Base-by-base conservation (phyloP, 1,284 basidiomycete genomes). In the Anthracocystis setariae region DNA sequence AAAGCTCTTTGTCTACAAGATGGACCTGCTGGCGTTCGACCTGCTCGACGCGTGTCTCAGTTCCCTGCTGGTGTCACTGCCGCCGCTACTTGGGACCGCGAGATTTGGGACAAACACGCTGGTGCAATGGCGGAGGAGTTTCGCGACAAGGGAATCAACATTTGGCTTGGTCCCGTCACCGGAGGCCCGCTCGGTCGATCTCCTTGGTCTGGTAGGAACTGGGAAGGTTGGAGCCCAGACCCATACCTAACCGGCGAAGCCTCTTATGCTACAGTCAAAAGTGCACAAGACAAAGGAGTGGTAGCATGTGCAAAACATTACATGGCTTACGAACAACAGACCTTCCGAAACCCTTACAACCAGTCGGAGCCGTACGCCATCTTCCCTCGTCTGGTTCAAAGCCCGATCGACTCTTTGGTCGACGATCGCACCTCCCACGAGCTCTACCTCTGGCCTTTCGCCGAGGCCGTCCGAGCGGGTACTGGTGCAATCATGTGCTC, bases 111-210 rank as follows among this genome's bases (percentile, higher is more conserved):
- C 51, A 80, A 85, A 17, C 88, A 92, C 25, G 92, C 91, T 15
- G 76, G 87, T n/a, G 89, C 87, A 48, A 89, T 94, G 88, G 92
- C 91, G 23, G 78, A 85, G 43, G 92, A 94, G 83, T 88, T 90
- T 83, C 86, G 86, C 61, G 89, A 87, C 27, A 92, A 93, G 80
- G 92, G 92, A 38, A 89, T 91, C 56, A 87, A 94, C 76, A 86
- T 90, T 53, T 87, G 87, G 7, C 84, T 91, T 8, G 88, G 88
- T 10, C 75, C 77, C 5, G 74, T 70, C 21, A 70, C 72, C 5
- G 73, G 73, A 23, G 65, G 64, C 8, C 61, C 58, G 25, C 33
- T 90, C 48, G 86, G 86, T 56, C 86, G 90, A 17, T 86, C 85
- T 1, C 87, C 89, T 5, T 87, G 87, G 17, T 88, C 86, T 3